Conservation (phyloP, 805 yeast genomes). For the Nakazawaea peltata region DNA sequence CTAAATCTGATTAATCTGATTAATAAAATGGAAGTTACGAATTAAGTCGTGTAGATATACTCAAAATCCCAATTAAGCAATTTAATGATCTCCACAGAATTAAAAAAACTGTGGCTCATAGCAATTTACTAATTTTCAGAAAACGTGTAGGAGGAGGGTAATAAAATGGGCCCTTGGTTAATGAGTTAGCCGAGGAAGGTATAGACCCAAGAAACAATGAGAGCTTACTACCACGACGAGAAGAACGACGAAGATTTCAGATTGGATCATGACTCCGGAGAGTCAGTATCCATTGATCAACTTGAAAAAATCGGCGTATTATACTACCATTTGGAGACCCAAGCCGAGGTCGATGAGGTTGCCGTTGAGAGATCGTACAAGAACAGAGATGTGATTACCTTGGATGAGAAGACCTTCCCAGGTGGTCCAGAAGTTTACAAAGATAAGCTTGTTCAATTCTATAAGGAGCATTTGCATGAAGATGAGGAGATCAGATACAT, state of each 20-base stretch:
- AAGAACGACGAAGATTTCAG: slow-evolving; percentile 51
- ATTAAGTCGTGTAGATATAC: too few relatives aligned
- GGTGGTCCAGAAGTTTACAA: slow-evolving; percentile 53
- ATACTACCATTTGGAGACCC: slow-evolving; percentile 43
- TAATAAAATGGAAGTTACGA: too few relatives aligned
- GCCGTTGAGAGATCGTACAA: slow-evolving; percentile 69
- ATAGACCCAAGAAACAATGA: too few relatives aligned
- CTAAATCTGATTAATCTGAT: slow-evolving; percentile 6
- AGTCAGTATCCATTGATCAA: slow-evolving; percentile 37
- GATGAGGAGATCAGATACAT: slow-evolving; percentile 95
- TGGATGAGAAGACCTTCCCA: slow-evolving; percentile 53
- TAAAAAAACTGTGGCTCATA: too few relatives aligned
- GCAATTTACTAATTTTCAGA: too few relatives aligned
- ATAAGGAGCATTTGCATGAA: slow-evolving; percentile 85
- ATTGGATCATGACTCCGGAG: slow-evolving; percentile 67
- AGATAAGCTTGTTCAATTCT: slow-evolving; percentile 61
- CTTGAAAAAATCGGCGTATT: slow-evolving; percentile 61
- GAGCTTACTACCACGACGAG: slow-evolving; percentile 61
- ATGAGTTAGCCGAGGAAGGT: too few relatives aligned
- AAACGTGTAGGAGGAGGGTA: too few relatives aligned
- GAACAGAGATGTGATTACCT: slow-evolving; percentile 66
- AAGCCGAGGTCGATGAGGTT: slow-evolving; percentile 51
- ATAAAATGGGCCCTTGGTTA: too few relatives aligned
- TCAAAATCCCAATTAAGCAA: too few relatives aligned
- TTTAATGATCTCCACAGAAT: too few relatives aligned